phyloP scores from a whole-genome alignment of 805 yeast species.

The Diddensiella santjacobensis region DNA sequence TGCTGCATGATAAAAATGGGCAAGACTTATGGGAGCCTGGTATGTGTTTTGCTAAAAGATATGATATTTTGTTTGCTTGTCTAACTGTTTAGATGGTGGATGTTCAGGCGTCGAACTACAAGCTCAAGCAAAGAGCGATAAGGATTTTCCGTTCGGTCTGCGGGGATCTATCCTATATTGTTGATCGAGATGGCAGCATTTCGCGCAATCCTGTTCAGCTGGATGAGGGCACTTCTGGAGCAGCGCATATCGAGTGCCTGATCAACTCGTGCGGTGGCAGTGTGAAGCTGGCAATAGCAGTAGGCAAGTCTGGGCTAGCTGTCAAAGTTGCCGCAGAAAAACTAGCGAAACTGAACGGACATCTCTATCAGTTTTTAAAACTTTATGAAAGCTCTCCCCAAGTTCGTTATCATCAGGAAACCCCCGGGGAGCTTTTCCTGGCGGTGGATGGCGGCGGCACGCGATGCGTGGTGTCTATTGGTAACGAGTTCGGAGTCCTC shows the following conservation, averaged over 20 bases:
- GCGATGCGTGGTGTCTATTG: slow-evolving; percentile 11
- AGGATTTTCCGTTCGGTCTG: slow-evolving; percentile 16
- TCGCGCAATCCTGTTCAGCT: background rate
- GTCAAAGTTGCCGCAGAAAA: slow-evolving; percentile 2
- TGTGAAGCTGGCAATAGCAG: slow-evolving; percentile 20
- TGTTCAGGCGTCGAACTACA: slow-evolving; percentile 16
- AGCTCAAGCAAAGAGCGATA: slow-evolving; percentile 18
- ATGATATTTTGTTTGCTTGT: too few relatives aligned
- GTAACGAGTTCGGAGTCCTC: slow-evolving; percentile 8
- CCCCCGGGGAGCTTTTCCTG: slow-evolving; percentile 2
- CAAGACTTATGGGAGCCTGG: slow-evolving; percentile 18
- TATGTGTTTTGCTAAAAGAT: too few relatives aligned
- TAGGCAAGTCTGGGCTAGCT: slow-evolving; percentile 17
- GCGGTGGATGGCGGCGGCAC: slow-evolving; percentile 24
- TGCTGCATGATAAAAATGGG: slow-evolving; percentile 20
- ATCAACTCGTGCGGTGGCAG: slow-evolving; percentile 12
- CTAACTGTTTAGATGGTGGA: too few relatives aligned
- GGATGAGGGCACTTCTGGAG: slow-evolving; percentile 6
- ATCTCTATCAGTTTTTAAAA: background rate
- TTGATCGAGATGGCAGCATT: background rate
- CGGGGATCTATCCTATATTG: slow-evolving; percentile 6
- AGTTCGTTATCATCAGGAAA: background rate
- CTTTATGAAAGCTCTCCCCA: background rate
- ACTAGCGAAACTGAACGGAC: background rate
- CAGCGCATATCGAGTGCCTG: slow-evolving; percentile 8